Conservation (phyloP, 768 basidiomycete genomes). For the Mycena haematopus region DNA sequence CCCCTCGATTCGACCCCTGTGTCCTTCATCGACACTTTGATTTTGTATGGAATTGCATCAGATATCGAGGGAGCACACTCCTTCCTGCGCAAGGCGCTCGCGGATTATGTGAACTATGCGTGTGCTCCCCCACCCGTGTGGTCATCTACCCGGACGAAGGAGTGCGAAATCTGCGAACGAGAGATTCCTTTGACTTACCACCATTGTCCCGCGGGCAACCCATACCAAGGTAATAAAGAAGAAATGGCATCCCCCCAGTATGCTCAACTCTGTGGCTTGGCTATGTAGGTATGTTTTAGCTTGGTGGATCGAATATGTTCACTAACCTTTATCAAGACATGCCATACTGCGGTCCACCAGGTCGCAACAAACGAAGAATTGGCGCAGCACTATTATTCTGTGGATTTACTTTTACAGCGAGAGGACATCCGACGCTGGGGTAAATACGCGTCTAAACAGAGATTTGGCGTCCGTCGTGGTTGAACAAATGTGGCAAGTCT, state of each 20-base stretch:
- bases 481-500: constrained; percentile 3
- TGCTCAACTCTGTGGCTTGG: constrained; percentile 67
- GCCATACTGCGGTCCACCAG: constrained; percentile 58
- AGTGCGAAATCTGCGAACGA: constrained; percentile 68
- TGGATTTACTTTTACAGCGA: constrained; percentile 54
- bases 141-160: constrained; percentile 55
- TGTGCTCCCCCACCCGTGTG: constrained; percentile 59
- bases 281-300: constrained; percentile 50
- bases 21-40: constrained; percentile 55
- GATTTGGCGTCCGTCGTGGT: constrained; percentile 18
- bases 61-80: constrained; percentile 48
- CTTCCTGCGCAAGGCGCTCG: constrained; percentile 49
- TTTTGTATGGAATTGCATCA: constrained; percentile 51
- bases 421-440: constrained; percentile 65
- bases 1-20: constrained; percentile 47
- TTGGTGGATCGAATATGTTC: neutral
- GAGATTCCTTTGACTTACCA: constrained; percentile 65
- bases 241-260: constrained; percentile 59
- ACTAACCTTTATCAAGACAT: constrained; percentile 42
- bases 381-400: constrained; percentile 55
- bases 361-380: constrained; percentile 59
- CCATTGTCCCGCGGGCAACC: constrained; percentile 60
- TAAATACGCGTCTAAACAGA: constrained; percentile 42
- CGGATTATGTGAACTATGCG: constrained; percentile 51
- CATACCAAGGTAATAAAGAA: constrained; percentile 64